Percentiles rank a stretch among this genome's conserved stretches.
These are phyloP conservation scores for Podospora comata DNA, from an alignment of 495 filamentous ascomycete genomes.

Conservation along the genomic window DNA sequence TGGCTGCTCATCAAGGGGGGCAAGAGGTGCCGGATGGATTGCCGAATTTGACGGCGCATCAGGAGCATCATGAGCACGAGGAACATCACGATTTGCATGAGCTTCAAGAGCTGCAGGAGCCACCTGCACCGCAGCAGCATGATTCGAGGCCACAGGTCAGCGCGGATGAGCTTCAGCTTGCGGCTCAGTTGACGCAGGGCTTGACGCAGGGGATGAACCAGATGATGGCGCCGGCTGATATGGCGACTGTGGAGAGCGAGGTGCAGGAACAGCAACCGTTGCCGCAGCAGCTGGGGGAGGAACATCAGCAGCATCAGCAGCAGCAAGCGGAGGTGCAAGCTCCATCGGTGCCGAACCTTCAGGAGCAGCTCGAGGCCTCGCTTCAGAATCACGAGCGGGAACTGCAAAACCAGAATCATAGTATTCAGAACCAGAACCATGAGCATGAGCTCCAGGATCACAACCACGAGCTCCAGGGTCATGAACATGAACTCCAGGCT, in stretches of 20 bases:
- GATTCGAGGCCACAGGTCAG: conserved; percentile 34
- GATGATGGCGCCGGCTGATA: conserved; percentile 33
- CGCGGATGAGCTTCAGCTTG: conserved; percentile 49
- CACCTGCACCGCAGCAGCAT: conserved; percentile 31
- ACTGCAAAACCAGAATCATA: conserved; percentile 20
- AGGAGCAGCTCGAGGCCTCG: conserved; percentile 33
- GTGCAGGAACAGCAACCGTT: conserved; percentile 21
- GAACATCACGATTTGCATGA: conserved; percentile 25
- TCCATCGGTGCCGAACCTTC: conserved; percentile 27
- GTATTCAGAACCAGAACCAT: conserved; percentile 28
- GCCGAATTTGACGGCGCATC: conserved; percentile 21
- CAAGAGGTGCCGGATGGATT: conserved; percentile 24
- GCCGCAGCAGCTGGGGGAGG: conserved; percentile 18
- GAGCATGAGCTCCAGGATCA: conserved; percentile 15
- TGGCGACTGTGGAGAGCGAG: conserved; percentile 22
- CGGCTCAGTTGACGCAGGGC: conserved; percentile 50
- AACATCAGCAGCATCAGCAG: conserved; percentile 15
- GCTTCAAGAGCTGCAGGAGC: conserved; percentile 32
- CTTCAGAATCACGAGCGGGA: conserved; percentile 32
- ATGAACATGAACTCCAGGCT: conserved; percentile 21
- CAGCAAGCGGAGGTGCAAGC: conserved; percentile 13
- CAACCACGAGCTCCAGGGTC: conserved; percentile 14
- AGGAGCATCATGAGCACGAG: conserved; percentile 26
- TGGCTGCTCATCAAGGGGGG: conserved; percentile 18
- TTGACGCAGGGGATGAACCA: conserved; percentile 39